phyloP scores from a whole-genome alignment of 768 basidiomycete species.

The Podaxis mareebaensis region DNA sequence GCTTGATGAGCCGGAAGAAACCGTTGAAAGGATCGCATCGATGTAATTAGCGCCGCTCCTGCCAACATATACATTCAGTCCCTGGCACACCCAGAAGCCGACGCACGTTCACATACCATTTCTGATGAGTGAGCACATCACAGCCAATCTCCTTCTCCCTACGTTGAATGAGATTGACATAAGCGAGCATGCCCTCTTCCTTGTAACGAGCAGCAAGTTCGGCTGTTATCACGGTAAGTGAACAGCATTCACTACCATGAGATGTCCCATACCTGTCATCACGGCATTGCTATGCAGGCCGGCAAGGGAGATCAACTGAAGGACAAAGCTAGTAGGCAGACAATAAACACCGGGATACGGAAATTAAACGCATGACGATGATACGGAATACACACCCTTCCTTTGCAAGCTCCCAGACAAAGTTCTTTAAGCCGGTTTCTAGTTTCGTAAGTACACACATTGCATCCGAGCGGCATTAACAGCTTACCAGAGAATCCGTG shows the following conservation, averaged over 20 bases:
- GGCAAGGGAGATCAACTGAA: constrained; percentile 87
- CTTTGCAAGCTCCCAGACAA: constrained; percentile 88
- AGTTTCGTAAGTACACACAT: constrained; percentile 10
- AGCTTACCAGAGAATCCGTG: constrained; percentile 71
- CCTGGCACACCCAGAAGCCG: neutral
- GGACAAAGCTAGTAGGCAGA: constrained; percentile 62
- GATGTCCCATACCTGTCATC: constrained; percentile 57
- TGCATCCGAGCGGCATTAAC: neutral
- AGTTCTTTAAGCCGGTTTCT: constrained; percentile 79
- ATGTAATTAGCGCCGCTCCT: constrained; percentile 93
- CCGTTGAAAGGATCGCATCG: constrained; percentile 79
- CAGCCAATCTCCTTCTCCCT: constrained; percentile 88
- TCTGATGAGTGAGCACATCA: constrained; percentile 92
- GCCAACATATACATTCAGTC: constrained; percentile 13
- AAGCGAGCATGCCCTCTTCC: constrained; percentile 90
- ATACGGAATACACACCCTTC: constrained; percentile 57
- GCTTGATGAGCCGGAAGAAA: constrained; percentile 87
- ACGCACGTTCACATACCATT: constrained; percentile 58
- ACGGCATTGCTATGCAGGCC: constrained; percentile 87
- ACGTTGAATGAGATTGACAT: constrained; percentile 83
- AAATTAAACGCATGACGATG: neutral
- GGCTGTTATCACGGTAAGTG: constrained; percentile 38
- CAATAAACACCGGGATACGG: constrained; percentile 1
- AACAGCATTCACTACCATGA: neutral
- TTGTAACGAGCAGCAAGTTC: constrained; percentile 82